phyloP scores from a whole-genome alignment of 345 rosid genomes.

The Dovyalis caffra region DNA sequence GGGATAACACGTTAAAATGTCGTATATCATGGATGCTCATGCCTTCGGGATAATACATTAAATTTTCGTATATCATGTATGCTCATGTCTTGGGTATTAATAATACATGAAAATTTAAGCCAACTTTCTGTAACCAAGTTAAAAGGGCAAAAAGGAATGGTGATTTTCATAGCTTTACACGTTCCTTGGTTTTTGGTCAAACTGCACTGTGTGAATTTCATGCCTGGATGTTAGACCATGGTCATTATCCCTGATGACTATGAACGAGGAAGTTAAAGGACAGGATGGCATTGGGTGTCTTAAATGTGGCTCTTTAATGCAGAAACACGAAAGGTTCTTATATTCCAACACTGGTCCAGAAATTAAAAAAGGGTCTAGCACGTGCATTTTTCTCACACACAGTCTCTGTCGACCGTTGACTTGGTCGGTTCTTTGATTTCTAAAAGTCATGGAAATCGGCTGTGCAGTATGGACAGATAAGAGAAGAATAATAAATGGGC shows the following conservation, averaged over 20 bases:
- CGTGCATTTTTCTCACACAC: not conserved
- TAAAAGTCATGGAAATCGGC: conserved; percentile 17
- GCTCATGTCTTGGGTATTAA: not conserved
- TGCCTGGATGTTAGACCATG: no score
- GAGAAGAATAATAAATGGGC: not conserved
- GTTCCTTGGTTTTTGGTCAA: no score
- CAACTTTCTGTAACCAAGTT: not conserved
- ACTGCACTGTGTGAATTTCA: no score
- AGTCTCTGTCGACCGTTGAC: not conserved
- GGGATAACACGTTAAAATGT: not conserved
- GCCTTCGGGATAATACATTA: not conserved
- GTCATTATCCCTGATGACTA: no score
- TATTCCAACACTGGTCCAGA: no score
- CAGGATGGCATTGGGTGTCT: no score
- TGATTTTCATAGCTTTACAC: not conserved
- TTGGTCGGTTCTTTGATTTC: not conserved
- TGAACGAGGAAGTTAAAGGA: no score
- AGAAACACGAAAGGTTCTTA: not conserved
- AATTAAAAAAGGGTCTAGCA: not conserved
- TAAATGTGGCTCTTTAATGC: not conserved
- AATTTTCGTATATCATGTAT: no score
- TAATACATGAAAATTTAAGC: not conserved
- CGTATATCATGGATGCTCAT: not conserved
- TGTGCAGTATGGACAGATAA: not conserved
- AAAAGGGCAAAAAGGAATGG: not conserved